These are phyloP conservation scores for Ustilago nuda DNA, from an alignment of 1,284 basidiomycete species.

Conservation along the genomic window DNA sequence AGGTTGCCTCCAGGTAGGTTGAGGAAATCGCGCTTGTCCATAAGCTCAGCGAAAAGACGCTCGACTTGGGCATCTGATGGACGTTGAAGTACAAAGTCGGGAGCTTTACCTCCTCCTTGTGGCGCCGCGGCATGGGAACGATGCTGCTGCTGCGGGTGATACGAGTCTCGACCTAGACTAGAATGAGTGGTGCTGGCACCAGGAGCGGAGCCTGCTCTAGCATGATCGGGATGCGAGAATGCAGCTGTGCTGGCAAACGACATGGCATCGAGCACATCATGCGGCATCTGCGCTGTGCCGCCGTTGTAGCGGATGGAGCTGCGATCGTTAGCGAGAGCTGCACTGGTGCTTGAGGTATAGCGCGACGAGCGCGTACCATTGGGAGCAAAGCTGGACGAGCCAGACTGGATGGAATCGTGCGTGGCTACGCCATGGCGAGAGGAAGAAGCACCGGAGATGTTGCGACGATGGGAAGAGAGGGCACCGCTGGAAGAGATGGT, in stretches of 20 bases:
- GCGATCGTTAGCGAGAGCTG: slow-evolving; percentile 12
- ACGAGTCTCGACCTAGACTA: slow-evolving; percentile 33
- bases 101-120: slow-evolving; percentile 20
- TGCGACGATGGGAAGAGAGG: slow-evolving; percentile 38
- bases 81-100: slow-evolving; percentile 57
- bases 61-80: slow-evolving; percentile 64
- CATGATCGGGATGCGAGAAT: slow-evolving; percentile 21
- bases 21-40: slow-evolving; percentile 67
- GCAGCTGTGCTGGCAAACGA: slow-evolving; percentile 38
- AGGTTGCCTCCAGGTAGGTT: slow-evolving; percentile 60
- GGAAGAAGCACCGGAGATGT: slow-evolving; percentile 34
- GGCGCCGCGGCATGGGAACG: neutral
- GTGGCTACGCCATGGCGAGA: slow-evolving; percentile 31
- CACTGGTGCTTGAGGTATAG: slow-evolving; percentile 36
- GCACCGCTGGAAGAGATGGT: slow-evolving; percentile 29
- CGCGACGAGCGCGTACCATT: slow-evolving; percentile 39
- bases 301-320: slow-evolving; percentile 26
- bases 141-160: slow-evolving; percentile 13
- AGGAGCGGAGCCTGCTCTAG: neutral
- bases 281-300: slow-evolving; percentile 11
- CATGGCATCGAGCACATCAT: slow-evolving; percentile 34
- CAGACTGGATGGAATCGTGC: slow-evolving; percentile 44
- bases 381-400: slow-evolving; percentile 21
- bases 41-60: slow-evolving; percentile 67
- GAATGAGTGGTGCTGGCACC: slow-evolving; percentile 30